Base-by-base conservation (phyloP, 2,329 filamentous ascomycete genomes). In the Fusarium transvaalense region DNA sequence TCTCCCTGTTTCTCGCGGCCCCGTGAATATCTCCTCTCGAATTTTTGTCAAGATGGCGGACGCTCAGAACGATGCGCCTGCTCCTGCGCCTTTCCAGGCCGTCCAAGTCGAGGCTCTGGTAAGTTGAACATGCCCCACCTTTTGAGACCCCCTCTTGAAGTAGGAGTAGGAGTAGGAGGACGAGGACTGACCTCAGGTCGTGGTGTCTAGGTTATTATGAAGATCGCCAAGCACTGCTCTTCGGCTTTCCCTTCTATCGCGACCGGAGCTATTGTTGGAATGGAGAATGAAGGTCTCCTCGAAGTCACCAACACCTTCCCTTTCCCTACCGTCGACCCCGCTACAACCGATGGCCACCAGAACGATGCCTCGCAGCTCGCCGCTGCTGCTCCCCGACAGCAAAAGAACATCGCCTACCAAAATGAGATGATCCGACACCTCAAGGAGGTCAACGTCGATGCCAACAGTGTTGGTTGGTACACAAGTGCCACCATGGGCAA, bases 401-500 rank as follows among this genome's bases (percentile, higher is more conserved):
- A 98, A 85, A 88, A 92, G 76, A 97, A 97, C 81, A 86, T 91
- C 23, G 82, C 86, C 74, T 98, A 99, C 83, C 93, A 97, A 84
- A 91, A 89, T 71, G 96, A 99, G 82, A 98, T 98, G 95, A 95
- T 99, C 81, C 92, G 94, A 77, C 94, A 96, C 81, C 84, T 98
- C 68, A 92, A 95, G 80, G 96, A 98, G 82, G 96, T 99, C 77
- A 99, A 98, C 80, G 92, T 98, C 63, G 96, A 99, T 80, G 96
- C 96, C 71, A 97, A 98, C 85, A 97, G 93, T 76, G 93, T 97
- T 64, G 96, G 96, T 76, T 99, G 94, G 94, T 99, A 99, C 84
- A 97, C 94, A 62, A 97, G 94, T 84, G 93, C 94, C 69, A 97
- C 94, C 81, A 97, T 99, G 92, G 96, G 96, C 81, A 98, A 97